Base-by-base conservation (phyloP, 202 grass and related monocot species). In the Dendrocalamus latiflorus region DNA sequence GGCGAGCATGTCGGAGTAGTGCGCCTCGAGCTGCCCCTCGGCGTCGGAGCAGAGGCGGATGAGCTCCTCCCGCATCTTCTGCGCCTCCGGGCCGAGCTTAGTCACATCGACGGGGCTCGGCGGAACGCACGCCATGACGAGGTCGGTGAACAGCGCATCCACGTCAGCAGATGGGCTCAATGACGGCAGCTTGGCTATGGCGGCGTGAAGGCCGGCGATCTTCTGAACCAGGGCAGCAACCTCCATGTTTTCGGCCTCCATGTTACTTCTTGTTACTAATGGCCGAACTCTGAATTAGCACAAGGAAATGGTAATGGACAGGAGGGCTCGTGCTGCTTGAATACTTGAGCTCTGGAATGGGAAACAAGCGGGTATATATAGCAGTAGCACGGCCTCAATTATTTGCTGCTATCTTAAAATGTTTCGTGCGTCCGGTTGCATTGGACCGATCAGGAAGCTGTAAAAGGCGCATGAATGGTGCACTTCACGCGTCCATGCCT, bases 121-220 rank as follows among this genome's bases (percentile, higher is more conserved):
- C 17, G 95, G 90, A 62, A 98, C 93, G 85, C 95, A 98, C 16
- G 90, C 38, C 17, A 4, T 64, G 38, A 98, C 92, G 6, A 98
- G 90, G 28, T 94, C 72, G 25, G 92, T 98, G 76, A 98, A 57
- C 55, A 57, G 55, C 21, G 8, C 95, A 3, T 71, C 77, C 49
- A 61, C 55, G 4, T 57, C 55, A 25, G 51, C 22, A 24, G 86
- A 90, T 1, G 95, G 95, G 58, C 78, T 90, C 47, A 98, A 87
- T 13, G 70, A 88, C 14, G 81, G 82, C 34, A 98, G 90, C 82
- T 86, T 86, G 42, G 84, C 41, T 59, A 94, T 86, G 21, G 74
- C 67, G 12, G 79, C 73, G 75, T 87, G 88, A 38, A 98, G 81
- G 25, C 68, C 80, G 1, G 86, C 13, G 68, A 94, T 93, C 79